Evolutionary conservation across 257 asterid species (phyloP).

Genomic region (Thymus mandschuricus): DNA sequence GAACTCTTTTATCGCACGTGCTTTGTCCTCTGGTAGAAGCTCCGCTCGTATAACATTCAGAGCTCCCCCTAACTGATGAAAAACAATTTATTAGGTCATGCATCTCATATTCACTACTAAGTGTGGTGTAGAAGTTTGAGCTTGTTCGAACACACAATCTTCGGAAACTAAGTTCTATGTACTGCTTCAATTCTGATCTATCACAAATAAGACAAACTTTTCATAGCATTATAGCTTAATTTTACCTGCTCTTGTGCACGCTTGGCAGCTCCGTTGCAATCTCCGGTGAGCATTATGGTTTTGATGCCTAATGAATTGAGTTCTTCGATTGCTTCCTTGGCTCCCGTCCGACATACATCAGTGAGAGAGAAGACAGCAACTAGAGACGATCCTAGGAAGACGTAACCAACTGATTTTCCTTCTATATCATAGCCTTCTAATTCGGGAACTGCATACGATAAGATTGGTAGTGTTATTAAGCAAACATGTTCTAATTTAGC

Average conservation of each 20-base stretch:
- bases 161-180: too few species aligned
- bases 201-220: too few species aligned
- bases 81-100: background rate
- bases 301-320: slow-evolving; percentile 68
- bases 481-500: too few species aligned
- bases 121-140: background rate
- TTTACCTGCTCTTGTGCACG: slow-evolving; percentile 68
- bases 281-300: slow-evolving; percentile 90
- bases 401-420: slow-evolving; percentile 71
- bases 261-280: slow-evolving; percentile 69
- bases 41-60: slow-evolving; percentile 62
- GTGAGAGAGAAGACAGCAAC: slow-evolving; percentile 66
- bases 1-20: slow-evolving; percentile 53
- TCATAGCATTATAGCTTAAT: background rate
- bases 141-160: background rate
- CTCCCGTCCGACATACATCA: slow-evolving; percentile 82
- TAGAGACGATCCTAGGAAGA: slow-evolving; percentile 61
- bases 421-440: slow-evolving; percentile 50
- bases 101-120: too few species aligned
- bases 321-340: slow-evolving; percentile 71
- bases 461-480: background rate
- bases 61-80: slow-evolving; percentile 57
- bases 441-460: slow-evolving; percentile 51
- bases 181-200: too few species aligned
- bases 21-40: slow-evolving; percentile 81